Evolutionary conservation across 192 early-diverging fungal genomes (phyloP), one percentile per base, ranked within the genome.

Genomic region (Backusella circina): DNA sequence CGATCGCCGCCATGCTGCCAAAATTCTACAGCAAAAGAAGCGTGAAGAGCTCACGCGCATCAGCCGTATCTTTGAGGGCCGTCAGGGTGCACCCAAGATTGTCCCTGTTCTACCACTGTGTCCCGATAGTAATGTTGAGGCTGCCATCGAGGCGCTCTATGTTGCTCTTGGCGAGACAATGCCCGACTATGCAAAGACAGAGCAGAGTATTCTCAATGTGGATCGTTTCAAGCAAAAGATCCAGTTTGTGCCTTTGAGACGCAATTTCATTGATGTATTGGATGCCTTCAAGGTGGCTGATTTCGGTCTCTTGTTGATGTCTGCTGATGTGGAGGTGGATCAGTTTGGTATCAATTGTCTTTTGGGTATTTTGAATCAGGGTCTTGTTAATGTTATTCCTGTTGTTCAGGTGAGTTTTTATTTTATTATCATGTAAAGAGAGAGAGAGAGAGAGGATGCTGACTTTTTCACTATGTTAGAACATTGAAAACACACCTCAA

Each of bases 201-300:
- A 39, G 33, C 68, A 77, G 15, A 57, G 61, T 10, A 32, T 82
- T n/a, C 70, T 87, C 74, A 82, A 90, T 31, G 83, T 91, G 6
- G 86, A 92, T 31, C 89, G 95, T 31, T 98, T 98, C 85, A 95
- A 96, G 79, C 97, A 99, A 80, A 93, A 90, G 36, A 72, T 98
- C 9, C 93, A 95, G 79, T 89, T 99, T 67, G 76, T 98, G 1
- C 91, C 94, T 70, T 75, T 92, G 12, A 80, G 83, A 18, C 91
- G 96, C 67, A 91, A 95, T 68, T 86, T 97, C 50, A 82, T 95
- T 70, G 92, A 94, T 44, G 91, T 97, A 39, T 79, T 99, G 72
- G 95, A 98, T 82, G 93, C 90, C 2, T 90, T 92, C 79, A 97
- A 95, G 82, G 92, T 96, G 0, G 95, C 95, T 39, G 98, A 99